A percentile compares a stretch with the other conserved stretches of the same genome.
Evolutionary conservation across 2,329 filamentous ascomycete species (phyloP).

Genomic region (Emmonsia crescens): DNA sequence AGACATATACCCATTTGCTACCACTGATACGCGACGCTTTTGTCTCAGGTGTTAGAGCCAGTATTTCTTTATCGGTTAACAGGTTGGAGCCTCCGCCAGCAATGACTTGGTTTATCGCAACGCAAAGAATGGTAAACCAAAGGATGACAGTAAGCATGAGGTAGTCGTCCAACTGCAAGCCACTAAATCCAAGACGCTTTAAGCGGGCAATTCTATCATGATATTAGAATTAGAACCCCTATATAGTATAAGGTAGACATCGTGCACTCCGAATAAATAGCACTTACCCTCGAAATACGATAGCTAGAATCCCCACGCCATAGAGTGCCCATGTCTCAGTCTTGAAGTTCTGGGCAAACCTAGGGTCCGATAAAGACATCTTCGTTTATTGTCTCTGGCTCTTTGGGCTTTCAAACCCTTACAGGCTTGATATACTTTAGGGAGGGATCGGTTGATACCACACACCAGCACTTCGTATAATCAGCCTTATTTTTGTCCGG

Average conservation of each 20-base stretch:
- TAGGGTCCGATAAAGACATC: neutral
- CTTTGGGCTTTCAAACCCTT: neutral
- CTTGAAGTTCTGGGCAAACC: conserved; percentile 20
- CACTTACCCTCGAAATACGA: conserved; percentile 30
- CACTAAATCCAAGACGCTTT: conserved; percentile 36
- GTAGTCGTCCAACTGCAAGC: conserved; percentile 46
- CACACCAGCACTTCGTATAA: neutral
- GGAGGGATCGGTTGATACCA: neutral
- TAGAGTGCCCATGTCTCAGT: conserved; percentile 30
- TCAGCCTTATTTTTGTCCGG: neutral
- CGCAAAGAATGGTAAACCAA: conserved; percentile 46
- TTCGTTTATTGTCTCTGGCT: neutral
- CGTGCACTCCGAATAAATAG: conserved; percentile 22
- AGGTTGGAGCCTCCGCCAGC: conserved; percentile 49
- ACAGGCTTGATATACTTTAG: neutral
- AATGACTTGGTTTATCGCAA: conserved; percentile 44
- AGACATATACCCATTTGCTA: conserved; percentile 52
- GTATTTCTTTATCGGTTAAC: conserved; percentile 40
- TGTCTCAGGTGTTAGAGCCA: conserved; percentile 36
- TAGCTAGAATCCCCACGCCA: conserved; percentile 27
- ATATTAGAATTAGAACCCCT: neutral
- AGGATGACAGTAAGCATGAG: conserved; percentile 46
- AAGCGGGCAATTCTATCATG: conserved; percentile 27
- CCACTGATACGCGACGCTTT: conserved; percentile 38
- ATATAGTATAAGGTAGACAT: conserved; percentile 27